These are phyloP conservation scores for Claviceps pazoutovae DNA, from an alignment of 2,329 filamentous ascomycete genomes.

Conservation along the genomic window DNA sequence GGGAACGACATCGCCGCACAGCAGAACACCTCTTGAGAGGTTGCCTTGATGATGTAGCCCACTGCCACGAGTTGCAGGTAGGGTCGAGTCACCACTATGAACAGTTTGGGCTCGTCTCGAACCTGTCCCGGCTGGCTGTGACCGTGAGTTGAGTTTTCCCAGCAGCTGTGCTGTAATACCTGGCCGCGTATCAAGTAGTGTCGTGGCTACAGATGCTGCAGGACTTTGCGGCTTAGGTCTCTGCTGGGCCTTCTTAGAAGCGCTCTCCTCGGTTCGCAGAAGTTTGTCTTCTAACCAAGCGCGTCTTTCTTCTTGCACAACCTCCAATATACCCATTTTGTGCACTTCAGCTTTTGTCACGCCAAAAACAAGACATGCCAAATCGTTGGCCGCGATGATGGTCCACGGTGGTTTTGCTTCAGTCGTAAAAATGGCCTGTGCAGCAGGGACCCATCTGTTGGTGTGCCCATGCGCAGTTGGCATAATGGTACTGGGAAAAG, in stretches of 20 bases:
- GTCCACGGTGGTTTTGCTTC: constrained; percentile 84
- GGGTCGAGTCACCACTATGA: constrained; percentile 40
- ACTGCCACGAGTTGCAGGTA: constrained; percentile 38
- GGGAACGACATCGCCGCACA: constrained; percentile 95
- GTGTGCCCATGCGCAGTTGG: constrained; percentile 71
- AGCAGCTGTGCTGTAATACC: constrained; percentile 76
- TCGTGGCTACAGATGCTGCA: constrained; percentile 29
- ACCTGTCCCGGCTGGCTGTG: constrained; percentile 38
- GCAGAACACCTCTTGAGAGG: constrained; percentile 74
- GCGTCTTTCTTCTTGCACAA: constrained; percentile 78
- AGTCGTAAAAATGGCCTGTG: constrained; percentile 97
- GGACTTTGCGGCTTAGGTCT: constrained; percentile 22
- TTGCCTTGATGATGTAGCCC: constrained; percentile 50
- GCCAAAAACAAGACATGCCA: constrained; percentile 96
- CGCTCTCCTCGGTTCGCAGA: constrained; percentile 32
- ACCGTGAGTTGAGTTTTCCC: constrained; percentile 59
- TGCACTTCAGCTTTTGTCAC: constrained; percentile 91
- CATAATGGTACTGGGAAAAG: constrained; percentile 33
- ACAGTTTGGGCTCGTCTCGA: constrained; percentile 49
- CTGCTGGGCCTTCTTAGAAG: constrained; percentile 16
- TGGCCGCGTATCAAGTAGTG: constrained; percentile 51
- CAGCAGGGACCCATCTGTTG: constrained; percentile 77
- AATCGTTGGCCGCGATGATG: constrained; percentile 87
- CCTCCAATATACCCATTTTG: constrained; percentile 87
- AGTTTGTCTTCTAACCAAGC: constrained; percentile 85